Conservation (phyloP, 2,329 filamentous ascomycete genomes). For the Aspergillus pseudoterreus region DNA sequence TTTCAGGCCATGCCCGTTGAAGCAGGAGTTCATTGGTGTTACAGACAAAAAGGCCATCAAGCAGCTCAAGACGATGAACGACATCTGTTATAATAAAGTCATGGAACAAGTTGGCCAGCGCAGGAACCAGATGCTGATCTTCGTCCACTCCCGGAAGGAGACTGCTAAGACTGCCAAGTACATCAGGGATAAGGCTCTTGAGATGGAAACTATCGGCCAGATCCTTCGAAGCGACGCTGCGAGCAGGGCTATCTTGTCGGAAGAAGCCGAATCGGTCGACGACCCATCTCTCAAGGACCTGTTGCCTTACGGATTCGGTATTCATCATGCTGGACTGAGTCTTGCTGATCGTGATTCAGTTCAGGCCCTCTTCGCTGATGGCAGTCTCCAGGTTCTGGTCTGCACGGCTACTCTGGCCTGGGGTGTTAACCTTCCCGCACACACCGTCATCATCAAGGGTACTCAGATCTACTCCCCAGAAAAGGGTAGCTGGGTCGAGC, state of each 20-base stretch:
- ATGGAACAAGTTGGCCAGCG: conserved; percentile 92
- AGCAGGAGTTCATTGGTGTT: conserved; percentile 95
- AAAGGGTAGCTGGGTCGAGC: conserved; percentile 96
- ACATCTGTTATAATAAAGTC: conserved; percentile 96
- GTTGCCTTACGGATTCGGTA: conserved; percentile 93
- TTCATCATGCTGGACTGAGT: conserved; percentile 97
- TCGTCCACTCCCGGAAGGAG: conserved; percentile 97
- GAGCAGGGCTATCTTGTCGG: conserved; percentile 79
- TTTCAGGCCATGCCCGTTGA: conserved; percentile 87
- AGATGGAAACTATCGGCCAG: conserved; percentile 93
- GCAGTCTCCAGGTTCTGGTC: conserved; percentile 89
- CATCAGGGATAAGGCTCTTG: conserved; percentile 93
- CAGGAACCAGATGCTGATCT: conserved; percentile 97
- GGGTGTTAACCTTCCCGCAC: conserved; percentile 97
- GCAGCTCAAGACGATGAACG: conserved; percentile 98
- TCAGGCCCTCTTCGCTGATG: conserved; percentile 88
- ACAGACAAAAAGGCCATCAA: conserved; percentile 99
- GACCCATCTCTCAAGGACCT: conserved; percentile 91
- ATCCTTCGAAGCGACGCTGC: conserved; percentile 91
- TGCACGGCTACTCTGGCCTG: conserved; percentile 97
- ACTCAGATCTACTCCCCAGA: conserved; percentile 98
- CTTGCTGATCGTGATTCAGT: conserved; percentile 92
- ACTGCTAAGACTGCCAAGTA: conserved; percentile 97
- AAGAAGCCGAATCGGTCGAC: conserved; percentile 76
- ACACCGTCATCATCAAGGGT: conserved; percentile 98